Evolutionary conservation across 139 green algal genomes (phyloP), one percentile per base, ranked within the genome.

Genomic region (Gonium pectorale): DNA sequence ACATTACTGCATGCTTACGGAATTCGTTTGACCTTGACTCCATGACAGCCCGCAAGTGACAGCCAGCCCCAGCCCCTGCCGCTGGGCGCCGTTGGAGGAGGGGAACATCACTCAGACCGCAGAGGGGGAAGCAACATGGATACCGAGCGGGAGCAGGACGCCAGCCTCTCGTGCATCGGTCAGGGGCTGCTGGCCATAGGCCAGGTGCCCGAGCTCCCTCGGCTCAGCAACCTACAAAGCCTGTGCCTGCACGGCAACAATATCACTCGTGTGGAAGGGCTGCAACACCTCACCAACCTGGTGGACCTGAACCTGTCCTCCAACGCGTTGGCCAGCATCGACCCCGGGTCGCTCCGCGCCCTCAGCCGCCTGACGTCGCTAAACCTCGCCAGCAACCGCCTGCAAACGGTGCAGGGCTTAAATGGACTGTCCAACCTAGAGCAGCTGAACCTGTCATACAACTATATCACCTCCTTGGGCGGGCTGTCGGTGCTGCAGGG

Each of bases 381-480:
- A n/a, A 95, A 94, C 83, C 67, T 96, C 17, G 90, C 94, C 43
- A 94, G 94, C 92, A 96, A 96, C 80, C 70, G 86, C n/a, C 80
- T 96, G 9, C n/a, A 52, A 0, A 35, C 81, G 37, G 33, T 92
- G 2, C 44, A 52, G 15, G 83, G 85, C 3, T 68, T 96, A 26
- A 80, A 89, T 13, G 86, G 83, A 17, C 87, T 96, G 1, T 35
- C 67, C 31, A 81, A 46, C 31, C 87, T 96, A 24, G 80, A 87
- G 33, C 40, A 75, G 8, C 81, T 96, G 29, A 93, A 91, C 62
- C 62, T 95, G 0, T 91, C 93, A 0, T 93, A 95, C 88, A 96
- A 96, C 64, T 81, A 70, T 40, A 79, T 96, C 22, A 87, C 89
- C 24, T 88, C 56, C 52, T 62, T 96, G 27, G 31, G 54, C 2